These are phyloP conservation scores for Choricystis sp. DNA, from an alignment of 139 green algal genomes.

Conservation along the genomic window DNA sequence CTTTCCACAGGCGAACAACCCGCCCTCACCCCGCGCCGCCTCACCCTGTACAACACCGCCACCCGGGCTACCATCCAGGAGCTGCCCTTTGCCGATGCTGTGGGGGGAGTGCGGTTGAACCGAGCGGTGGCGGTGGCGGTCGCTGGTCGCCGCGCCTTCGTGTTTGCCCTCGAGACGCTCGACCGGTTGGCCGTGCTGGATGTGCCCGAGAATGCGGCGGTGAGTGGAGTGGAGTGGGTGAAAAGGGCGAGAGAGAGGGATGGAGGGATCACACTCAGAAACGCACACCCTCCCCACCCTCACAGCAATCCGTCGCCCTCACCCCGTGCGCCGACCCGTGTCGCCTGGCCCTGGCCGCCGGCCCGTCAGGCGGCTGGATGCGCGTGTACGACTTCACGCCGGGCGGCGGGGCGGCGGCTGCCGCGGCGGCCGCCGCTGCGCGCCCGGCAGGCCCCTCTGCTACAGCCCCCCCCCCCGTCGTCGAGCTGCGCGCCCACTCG, in stretches of 20 bases:
- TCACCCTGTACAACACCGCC: background rate
- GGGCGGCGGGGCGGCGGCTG: too few species aligned
- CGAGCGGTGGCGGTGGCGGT: background rate
- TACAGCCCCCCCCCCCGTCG: too few species aligned
- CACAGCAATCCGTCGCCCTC: too few species aligned
- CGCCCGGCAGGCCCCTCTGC: too few species aligned
- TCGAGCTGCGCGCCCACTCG: background rate
- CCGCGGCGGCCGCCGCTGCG: too few species aligned
- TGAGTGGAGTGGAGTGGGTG: too few species aligned
- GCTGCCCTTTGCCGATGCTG: background rate
- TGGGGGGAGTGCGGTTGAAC: background rate
- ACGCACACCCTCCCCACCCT: too few species aligned
- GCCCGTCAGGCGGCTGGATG: background rate
- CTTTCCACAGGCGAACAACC: background rate
- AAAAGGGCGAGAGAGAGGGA: too few species aligned
- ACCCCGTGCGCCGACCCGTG: background rate
- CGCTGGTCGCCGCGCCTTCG: too few species aligned
- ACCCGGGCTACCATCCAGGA: background rate
- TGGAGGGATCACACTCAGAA: too few species aligned
- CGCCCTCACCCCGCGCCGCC: background rate
- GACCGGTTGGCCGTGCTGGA: background rate
- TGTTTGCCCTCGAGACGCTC: background rate
- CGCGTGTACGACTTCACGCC: background rate
- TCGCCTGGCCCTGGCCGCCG: background rate
- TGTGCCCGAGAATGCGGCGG: background rate